phyloP scores from a whole-genome alignment of 2,329 filamentous ascomycete genomes.

The Didymellaceae sp. region DNA sequence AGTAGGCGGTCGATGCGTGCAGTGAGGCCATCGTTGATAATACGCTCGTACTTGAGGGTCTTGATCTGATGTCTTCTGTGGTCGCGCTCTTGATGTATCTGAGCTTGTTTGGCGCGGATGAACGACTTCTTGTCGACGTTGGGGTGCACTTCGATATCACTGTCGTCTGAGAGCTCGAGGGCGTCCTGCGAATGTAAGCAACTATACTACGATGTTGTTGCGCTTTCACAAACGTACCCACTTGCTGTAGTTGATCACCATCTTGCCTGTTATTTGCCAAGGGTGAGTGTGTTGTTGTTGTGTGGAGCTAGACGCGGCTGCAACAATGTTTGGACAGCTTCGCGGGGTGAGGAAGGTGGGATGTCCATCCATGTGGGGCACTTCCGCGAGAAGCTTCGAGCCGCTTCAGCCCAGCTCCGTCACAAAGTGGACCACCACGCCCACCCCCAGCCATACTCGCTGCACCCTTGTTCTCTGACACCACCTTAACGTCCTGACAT shows the following conservation, averaged over 20 bases:
- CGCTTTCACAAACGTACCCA: constrained; percentile 59
- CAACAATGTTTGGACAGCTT: constrained; percentile 17
- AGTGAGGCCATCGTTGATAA: constrained; percentile 90
- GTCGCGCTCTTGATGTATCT: constrained; percentile 90
- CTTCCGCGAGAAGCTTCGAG: constrained; percentile 34
- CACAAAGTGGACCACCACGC: not conserved
- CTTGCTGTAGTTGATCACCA: constrained; percentile 75
- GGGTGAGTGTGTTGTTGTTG: constrained; percentile 11
- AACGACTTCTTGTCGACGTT: constrained; percentile 99
- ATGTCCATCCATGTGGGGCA: constrained; percentile 16
- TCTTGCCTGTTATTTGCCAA: constrained; percentile 31
- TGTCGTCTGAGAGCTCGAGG: constrained; percentile 97
- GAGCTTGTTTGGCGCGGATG: constrained; percentile 95
- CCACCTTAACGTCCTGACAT: too few species aligned
- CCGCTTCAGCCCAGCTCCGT: constrained; percentile 17
- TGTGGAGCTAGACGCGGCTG: constrained; percentile 19
- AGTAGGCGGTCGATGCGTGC: constrained; percentile 82
- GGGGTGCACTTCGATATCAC: constrained; percentile 96
- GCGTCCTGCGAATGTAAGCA: constrained; percentile 65
- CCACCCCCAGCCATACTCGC: not conserved
- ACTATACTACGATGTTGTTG: not conserved
- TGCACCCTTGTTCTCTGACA: too few species aligned
- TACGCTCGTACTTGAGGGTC: constrained; percentile 88
- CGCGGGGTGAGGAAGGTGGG: constrained; percentile 18
- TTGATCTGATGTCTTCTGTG: constrained; percentile 88